These are phyloP conservation scores for Elsinoe perseae DNA, from an alignment of 2,329 filamentous ascomycete genomes.

Conservation along the genomic window DNA sequence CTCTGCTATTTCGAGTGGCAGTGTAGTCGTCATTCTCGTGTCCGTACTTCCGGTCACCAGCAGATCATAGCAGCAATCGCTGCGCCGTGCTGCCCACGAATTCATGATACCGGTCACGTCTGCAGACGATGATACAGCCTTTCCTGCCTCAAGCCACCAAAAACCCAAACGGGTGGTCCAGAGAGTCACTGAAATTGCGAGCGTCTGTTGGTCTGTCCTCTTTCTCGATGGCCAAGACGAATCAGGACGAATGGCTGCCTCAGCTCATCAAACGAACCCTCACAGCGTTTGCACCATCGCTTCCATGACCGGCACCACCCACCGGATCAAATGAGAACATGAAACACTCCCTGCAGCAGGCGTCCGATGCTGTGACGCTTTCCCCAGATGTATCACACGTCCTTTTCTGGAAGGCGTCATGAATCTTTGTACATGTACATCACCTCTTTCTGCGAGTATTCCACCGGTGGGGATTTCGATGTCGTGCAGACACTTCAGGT, in stretches of 20 bases:
- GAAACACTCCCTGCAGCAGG: conserved; percentile 9
- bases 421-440: background rate
- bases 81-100: background rate
- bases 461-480: background rate
- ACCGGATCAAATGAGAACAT: background rate
- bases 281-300: background rate
- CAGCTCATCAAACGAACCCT: background rate
- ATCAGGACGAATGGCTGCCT: conserved; percentile 11
- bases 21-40: conserved; percentile 11
- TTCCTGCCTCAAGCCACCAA: background rate
- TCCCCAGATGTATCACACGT: background rate
- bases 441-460: background rate
- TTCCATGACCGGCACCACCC: background rate
- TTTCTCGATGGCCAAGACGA: background rate
- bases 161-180: background rate
- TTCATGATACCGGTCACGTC: background rate
- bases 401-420: background rate
- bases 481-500: background rate
- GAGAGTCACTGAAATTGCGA: conserved; percentile 5
- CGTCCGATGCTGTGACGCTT: background rate
- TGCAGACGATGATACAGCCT: background rate
- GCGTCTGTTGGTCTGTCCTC: background rate
- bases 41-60: background rate
- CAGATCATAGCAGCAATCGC: background rate
- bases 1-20: background rate